phyloP scores from a whole-genome alignment of 2,329 filamentous ascomycete genomes.

The Ophiostoma sp. region DNA sequence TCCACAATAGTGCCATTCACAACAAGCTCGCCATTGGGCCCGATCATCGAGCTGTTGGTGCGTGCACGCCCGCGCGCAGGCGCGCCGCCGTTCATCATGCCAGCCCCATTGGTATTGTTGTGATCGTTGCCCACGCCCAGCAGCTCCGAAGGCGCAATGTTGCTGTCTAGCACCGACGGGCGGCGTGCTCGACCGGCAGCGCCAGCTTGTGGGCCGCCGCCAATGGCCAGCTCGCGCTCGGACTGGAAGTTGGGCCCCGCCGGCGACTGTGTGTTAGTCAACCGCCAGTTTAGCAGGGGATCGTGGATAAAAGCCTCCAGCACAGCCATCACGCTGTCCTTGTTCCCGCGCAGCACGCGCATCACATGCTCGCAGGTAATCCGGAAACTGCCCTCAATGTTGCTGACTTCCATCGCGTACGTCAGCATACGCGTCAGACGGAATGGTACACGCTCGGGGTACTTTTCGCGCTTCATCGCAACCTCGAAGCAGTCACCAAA shows the following conservation, averaged over 20 bases:
- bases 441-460: slow-evolving; percentile 96
- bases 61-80: slow-evolving; percentile 47
- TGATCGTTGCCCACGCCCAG: slow-evolving; percentile 37
- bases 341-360: slow-evolving; percentile 92
- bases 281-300: slow-evolving; percentile 94
- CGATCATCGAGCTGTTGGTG: slow-evolving; percentile 53
- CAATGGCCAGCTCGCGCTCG: slow-evolving; percentile 52
- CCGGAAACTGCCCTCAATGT: slow-evolving; percentile 96
- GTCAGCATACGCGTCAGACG: slow-evolving; percentile 97
- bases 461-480: slow-evolving; percentile 99
- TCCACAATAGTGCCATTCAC: background rate
- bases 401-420: slow-evolving; percentile 99
- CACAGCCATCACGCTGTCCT: slow-evolving; percentile 97
- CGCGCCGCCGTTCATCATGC: slow-evolving; percentile 44
- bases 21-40: slow-evolving; percentile 29
- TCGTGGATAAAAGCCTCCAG: slow-evolving; percentile 99
- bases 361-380: slow-evolving; percentile 99
- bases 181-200: slow-evolving; percentile 52
- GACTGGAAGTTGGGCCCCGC: slow-evolving; percentile 62
- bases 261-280: slow-evolving; percentile 61
- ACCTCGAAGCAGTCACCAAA: slow-evolving; percentile 99
- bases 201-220: slow-evolving; percentile 37
- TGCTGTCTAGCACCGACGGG: slow-evolving; percentile 63
- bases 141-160: slow-evolving; percentile 55
- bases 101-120: slow-evolving; percentile 15